phyloP scores from a whole-genome alignment of 257 asterid species.

The Cordia subcordata region DNA sequence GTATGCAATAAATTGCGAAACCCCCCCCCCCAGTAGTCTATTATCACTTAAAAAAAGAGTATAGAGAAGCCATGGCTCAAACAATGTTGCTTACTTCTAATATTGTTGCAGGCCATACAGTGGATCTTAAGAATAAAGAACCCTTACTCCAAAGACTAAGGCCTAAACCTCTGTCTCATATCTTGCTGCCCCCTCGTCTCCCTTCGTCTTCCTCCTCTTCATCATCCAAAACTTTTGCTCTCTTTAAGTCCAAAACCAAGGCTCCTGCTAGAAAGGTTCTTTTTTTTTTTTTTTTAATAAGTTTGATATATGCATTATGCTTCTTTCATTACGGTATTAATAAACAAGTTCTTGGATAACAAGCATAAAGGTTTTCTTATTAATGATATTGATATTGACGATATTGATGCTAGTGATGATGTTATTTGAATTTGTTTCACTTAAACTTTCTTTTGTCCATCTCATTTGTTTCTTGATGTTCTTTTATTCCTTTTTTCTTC shows the following conservation, averaged over 20 bases:
- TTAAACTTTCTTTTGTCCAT: not conserved
- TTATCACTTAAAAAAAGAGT: not conserved
- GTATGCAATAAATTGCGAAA: not conserved
- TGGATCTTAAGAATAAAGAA: constrained; percentile 28
- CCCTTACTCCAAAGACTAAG: constrained; percentile 47
- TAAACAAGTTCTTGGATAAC: too few species aligned
- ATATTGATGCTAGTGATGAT: too few species aligned
- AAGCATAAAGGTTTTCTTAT: too few species aligned
- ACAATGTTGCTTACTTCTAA: constrained; percentile 68
- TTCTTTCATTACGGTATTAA: too few species aligned
- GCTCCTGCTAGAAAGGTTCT: constrained; percentile 69
- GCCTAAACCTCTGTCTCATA: constrained; percentile 45
- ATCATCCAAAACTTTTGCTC: constrained; percentile 37
- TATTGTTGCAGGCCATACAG: constrained; percentile 19
- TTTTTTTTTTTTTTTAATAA: too few species aligned
- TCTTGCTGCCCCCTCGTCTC: constrained; percentile 35
- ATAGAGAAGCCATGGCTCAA: constrained; percentile 42
- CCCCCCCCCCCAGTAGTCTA: too few species aligned
- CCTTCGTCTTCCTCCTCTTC: constrained; percentile 14
- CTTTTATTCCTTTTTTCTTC: not conserved
- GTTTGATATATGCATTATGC: too few species aligned
- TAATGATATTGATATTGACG: too few species aligned
- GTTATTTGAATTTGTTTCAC: too few species aligned
- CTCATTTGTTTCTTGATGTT: not conserved
- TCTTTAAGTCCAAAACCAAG: constrained; percentile 73